Evolutionary conservation across 1,284 basidiomycete genomes (phyloP).

Genomic region (Ceraceosorus guamensis): DNA sequence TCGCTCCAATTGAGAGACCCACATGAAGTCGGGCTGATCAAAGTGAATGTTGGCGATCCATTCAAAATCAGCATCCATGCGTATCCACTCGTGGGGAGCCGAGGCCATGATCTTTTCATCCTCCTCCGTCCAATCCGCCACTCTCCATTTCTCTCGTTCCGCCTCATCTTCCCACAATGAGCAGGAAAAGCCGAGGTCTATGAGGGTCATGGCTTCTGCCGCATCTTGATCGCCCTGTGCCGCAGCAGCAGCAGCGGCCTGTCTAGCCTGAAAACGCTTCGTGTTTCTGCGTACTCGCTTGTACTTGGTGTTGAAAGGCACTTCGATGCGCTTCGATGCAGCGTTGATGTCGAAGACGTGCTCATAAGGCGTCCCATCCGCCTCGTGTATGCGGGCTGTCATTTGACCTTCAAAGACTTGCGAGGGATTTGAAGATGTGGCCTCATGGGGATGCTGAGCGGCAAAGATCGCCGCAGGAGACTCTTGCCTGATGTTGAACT

Average conservation of each 20-base stretch:
- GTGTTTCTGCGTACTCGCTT: conserved; percentile 91
- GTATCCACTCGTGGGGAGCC: conserved; percentile 96
- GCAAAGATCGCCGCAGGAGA: conserved; percentile 59
- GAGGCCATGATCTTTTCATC: conserved; percentile 78
- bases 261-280: conserved; percentile 85
- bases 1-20: conserved; percentile 91
- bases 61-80: conserved; percentile 97
- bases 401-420: conserved; percentile 64
- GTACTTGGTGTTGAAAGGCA: conserved; percentile 99
- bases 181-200: conserved; percentile 90
- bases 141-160: conserved; percentile 76
- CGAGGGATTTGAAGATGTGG: conserved; percentile 51
- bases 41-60: conserved; percentile 91
- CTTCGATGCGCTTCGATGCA: conserved; percentile 81
- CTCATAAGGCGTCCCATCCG: conserved; percentile 97
- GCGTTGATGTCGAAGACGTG: conserved; percentile 89
- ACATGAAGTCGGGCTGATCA: conserved; percentile 96
- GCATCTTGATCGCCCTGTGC: conserved; percentile 65
- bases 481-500: conserved; percentile 85
- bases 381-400: conserved; percentile 97
- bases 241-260: conserved; percentile 83
- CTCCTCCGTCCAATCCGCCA: conserved; percentile 95
- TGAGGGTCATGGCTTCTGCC: conserved; percentile 83
- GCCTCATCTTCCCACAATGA: conserved; percentile 75
- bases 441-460: conserved; percentile 34